Evolutionary conservation across 345 rosid genomes (phyloP).

Genomic region (Atalantia buxifolia): DNA sequence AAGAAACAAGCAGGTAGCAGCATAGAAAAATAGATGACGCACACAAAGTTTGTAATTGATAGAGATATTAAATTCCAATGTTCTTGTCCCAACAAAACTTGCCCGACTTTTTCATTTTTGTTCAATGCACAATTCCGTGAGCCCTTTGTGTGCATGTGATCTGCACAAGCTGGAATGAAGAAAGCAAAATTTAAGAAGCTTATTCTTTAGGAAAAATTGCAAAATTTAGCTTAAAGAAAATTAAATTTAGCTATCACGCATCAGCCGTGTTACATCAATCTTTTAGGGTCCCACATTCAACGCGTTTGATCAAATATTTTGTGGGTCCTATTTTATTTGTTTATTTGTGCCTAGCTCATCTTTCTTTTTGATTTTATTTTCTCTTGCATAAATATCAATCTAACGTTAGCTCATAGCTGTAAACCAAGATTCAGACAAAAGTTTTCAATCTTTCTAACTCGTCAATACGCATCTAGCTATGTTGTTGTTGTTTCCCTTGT

Average conservation of each 20-base stretch:
- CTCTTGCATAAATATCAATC: background rate
- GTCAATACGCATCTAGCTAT: background rate
- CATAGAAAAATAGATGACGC: conserved; percentile 19
- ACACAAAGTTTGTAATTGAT: conserved; percentile 3
- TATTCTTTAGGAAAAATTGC: background rate
- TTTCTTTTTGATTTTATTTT: background rate
- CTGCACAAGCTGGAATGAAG: background rate
- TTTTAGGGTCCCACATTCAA: conserved; percentile 30
- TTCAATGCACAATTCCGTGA: conserved; percentile 16
- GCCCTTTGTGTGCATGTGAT: conserved; percentile 21
- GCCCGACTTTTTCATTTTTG: background rate
- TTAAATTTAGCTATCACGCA: background rate
- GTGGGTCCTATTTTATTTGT: conserved; percentile 4
- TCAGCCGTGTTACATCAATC: conserved; percentile 20
- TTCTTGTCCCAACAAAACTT: background rate
- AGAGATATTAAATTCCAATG: background rate
- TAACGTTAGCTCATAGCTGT: conserved; percentile 37
- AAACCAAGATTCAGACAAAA: conserved; percentile 32
- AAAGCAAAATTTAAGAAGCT: too few relatives aligned
- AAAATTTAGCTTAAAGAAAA: background rate
- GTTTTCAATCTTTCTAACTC: conserved; percentile 1
- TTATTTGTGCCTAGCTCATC: background rate
- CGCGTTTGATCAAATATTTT: conserved; percentile 26
- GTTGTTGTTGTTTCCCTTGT: conserved; percentile 2
- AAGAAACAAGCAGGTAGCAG: background rate